Evolutionary conservation across 306 rosid species (phyloP).

Genomic region (Glycine latifolia): DNA sequence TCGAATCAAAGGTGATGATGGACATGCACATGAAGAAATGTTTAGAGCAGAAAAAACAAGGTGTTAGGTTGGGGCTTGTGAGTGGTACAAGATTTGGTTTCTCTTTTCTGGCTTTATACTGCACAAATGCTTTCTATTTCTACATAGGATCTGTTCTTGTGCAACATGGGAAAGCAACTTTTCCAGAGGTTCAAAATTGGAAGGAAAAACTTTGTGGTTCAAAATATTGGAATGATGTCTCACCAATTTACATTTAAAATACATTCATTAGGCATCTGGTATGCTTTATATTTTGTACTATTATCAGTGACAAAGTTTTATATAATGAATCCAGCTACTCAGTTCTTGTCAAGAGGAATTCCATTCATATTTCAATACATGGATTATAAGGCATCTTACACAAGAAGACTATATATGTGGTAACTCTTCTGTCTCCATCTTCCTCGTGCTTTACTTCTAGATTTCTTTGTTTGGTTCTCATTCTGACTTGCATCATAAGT

Average conservation of each 20-base stretch:
- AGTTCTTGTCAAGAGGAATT: conserved; percentile 90
- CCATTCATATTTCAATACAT: conserved; percentile 88
- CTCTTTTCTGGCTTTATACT: conserved; percentile 63
- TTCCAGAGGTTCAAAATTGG: conserved; percentile 59
- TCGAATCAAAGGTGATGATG: conserved; percentile 88
- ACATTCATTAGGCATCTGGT: too few relatives aligned
- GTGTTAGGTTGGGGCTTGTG: conserved; percentile 71
- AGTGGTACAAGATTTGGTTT: conserved; percentile 84
- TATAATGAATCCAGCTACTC: conserved; percentile 72
- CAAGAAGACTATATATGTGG: conserved; percentile 81
- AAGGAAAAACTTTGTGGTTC: too few relatives aligned
- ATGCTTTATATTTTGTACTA: too few relatives aligned
- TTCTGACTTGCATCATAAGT: not conserved
- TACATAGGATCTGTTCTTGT: conserved; percentile 76
- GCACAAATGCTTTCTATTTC: conserved; percentile 79
- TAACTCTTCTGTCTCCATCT: not conserved
- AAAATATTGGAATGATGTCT: not conserved
- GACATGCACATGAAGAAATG: conserved; percentile 70
- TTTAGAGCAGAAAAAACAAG: conserved; percentile 63
- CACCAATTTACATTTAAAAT: not conserved
- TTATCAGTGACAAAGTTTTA: too few relatives aligned
- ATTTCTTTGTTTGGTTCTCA: conserved; percentile 7
- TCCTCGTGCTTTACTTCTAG: not conserved
- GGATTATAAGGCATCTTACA: conserved; percentile 91
- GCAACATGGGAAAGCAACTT: conserved; percentile 67